Conservation (phyloP, 495 filamentous ascomycete genomes). For the Cercophora sp. region DNA sequence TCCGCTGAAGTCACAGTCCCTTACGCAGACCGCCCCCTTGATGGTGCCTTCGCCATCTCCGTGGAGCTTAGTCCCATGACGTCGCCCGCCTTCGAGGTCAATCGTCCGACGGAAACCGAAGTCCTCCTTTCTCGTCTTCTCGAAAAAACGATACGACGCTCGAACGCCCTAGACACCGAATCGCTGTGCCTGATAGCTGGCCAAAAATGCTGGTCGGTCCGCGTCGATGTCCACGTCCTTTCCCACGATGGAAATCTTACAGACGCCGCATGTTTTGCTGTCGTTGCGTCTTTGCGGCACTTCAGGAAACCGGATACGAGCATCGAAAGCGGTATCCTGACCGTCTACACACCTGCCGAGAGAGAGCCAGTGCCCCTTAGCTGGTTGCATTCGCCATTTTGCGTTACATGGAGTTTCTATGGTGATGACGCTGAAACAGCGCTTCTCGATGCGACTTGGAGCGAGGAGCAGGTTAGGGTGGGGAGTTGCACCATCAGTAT, state of each 20-base stretch:
- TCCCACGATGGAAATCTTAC: conserved; percentile 85
- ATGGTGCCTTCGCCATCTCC: conserved; percentile 87
- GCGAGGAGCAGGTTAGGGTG: conserved; percentile 83
- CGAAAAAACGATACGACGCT: conserved; percentile 89
- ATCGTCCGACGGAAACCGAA: conserved; percentile 76
- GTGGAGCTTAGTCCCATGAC: conserved; percentile 91
- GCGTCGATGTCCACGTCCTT: conserved; percentile 84
- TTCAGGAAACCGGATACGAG: conserved; percentile 84
- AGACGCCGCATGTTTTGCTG: conserved; percentile 77
- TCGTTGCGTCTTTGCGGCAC: conserved; percentile 82
- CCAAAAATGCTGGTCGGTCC: conserved; percentile 82
- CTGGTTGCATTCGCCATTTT: conserved; percentile 85
- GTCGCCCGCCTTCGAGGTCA: conserved; percentile 83
- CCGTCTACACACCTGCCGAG: conserved; percentile 76
- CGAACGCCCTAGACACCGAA: conserved; percentile 87
- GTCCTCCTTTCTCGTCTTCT: conserved; percentile 78
- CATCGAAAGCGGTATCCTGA: conserved; percentile 75
- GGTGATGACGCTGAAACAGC: conserved; percentile 58
- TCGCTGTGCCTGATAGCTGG: conserved; percentile 90
- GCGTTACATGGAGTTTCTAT: conserved; percentile 79
- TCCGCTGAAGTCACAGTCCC: conserved; percentile 84
- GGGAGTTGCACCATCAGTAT: conserved; percentile 80
- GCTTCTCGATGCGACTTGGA: conserved; percentile 70
- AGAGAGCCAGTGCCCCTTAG: conserved; percentile 83
- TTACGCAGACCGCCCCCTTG: conserved; percentile 83